Evolutionary conservation across 345 rosid genomes (phyloP).

Genomic region (Eucalyptus viminalis): DNA sequence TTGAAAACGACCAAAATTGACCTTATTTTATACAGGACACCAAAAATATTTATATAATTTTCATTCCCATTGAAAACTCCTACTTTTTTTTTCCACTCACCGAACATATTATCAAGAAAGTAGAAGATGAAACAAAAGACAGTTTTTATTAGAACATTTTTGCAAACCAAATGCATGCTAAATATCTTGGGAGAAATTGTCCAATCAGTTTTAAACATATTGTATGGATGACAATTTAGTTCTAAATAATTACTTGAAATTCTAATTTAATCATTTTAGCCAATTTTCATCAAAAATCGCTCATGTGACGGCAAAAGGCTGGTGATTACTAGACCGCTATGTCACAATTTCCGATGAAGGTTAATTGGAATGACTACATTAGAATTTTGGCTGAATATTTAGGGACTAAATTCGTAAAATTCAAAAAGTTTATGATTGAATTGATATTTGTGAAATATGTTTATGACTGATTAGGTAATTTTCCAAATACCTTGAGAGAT

Average conservation of each 20-base stretch:
- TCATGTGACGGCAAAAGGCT: rapidly evolving
- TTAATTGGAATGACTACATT: too few relatives aligned
- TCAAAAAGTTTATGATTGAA: too few relatives aligned
- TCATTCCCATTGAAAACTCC: neutral
- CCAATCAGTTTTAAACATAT: neutral
- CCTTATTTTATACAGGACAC: neutral
- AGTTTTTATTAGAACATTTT: neutral
- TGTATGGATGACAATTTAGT: rapidly evolving
- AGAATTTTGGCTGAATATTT: too few relatives aligned
- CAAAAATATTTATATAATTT: neutral
- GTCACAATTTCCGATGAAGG: rapidly evolving
- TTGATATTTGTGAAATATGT: too few relatives aligned
- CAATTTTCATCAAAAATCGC: too few relatives aligned
- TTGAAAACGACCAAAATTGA: neutral
- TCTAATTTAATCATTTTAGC: too few relatives aligned
- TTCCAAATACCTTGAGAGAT: too few relatives aligned
- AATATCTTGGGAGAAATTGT: neutral
- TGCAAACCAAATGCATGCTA: neutral
- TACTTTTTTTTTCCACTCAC: too few relatives aligned
- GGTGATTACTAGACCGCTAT: rapidly evolving
- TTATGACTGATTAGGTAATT: too few relatives aligned
- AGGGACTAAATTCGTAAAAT: too few relatives aligned
- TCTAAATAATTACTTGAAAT: too few relatives aligned
- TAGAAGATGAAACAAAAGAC: neutral
- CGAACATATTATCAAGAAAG: neutral